Conservation (phyloP, 192 early-diverging fungal species). For the Backusella morwellensis region DNA sequence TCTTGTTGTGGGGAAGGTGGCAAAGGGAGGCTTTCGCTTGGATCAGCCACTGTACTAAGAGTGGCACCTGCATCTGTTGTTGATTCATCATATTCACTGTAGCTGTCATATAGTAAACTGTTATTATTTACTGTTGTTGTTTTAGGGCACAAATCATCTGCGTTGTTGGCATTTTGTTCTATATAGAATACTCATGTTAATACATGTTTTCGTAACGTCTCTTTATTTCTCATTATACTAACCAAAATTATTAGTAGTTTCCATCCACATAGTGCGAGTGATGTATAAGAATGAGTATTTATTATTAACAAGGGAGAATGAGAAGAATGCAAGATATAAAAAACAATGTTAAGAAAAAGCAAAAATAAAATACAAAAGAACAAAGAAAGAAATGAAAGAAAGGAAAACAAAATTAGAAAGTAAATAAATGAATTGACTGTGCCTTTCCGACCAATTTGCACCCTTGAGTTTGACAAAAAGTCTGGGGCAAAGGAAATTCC, state of each 20-base stretch:
- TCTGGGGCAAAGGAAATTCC: background rate
- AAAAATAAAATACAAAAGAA: background rate
- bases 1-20: constrained; percentile 1
- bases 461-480: background rate
- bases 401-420: background rate
- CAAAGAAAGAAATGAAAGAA: background rate
- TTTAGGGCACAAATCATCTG: background rate
- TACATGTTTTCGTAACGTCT: background rate
- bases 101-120: background rate
- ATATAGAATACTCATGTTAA: background rate
- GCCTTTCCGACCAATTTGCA: background rate
- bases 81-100: constrained; percentile 17
- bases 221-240: background rate
- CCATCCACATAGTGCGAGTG: background rate
- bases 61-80: constrained; percentile 13
- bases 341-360: background rate
- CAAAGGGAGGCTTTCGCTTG: background rate
- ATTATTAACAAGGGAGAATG: background rate
- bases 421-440: background rate
- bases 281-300: background rate
- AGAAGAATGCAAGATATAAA: background rate
- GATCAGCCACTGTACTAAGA: constrained; percentile 11
- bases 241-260: background rate
- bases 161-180: background rate
- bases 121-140: background rate